phyloP scores from a whole-genome alignment of 495 filamentous ascomycete genomes.

The Aspergillus egyptiacus region DNA sequence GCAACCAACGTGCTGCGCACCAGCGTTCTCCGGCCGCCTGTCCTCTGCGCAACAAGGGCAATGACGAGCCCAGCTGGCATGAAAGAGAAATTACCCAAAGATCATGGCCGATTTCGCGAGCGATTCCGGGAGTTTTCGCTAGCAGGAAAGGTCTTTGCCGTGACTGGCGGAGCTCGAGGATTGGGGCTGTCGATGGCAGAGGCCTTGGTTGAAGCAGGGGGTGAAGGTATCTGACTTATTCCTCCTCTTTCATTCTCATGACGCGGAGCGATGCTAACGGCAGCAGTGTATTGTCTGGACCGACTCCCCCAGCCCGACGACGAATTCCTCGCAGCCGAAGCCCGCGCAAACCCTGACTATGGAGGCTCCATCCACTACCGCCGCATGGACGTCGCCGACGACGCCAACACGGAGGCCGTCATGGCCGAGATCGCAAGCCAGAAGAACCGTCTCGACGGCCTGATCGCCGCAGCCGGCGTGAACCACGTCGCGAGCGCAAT shows the following conservation, averaged over 20 bases:
- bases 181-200: slow-evolving; percentile 6
- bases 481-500: slow-evolving; percentile 4
- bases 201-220: slow-evolving; percentile 3
- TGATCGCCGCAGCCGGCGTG: neutral
- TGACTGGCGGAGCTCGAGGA: slow-evolving; percentile 5
- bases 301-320: slow-evolving; percentile 1
- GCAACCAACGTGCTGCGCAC: neutral
- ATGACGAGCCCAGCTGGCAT: neutral
- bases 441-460: slow-evolving; percentile 2
- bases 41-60: neutral
- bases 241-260: neutral
- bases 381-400: slow-evolving; percentile 1
- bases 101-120: neutral
- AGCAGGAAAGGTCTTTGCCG: slow-evolving; percentile 6
- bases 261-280: neutral
- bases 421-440: slow-evolving; percentile 1
- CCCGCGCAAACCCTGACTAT: slow-evolving; percentile 5
- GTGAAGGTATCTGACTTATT: neutral
- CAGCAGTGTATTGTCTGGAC: neutral
- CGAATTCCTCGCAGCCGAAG: neutral
- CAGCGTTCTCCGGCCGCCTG: neutral
- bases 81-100: slow-evolving; percentile 1
- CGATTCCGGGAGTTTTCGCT: slow-evolving; percentile 4
- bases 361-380: slow-evolving; percentile 6
- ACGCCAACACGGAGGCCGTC: slow-evolving; percentile 3